Evolutionary conservation across 257 asterid species (phyloP).

Genomic region (Primulina eburnea): DNA sequence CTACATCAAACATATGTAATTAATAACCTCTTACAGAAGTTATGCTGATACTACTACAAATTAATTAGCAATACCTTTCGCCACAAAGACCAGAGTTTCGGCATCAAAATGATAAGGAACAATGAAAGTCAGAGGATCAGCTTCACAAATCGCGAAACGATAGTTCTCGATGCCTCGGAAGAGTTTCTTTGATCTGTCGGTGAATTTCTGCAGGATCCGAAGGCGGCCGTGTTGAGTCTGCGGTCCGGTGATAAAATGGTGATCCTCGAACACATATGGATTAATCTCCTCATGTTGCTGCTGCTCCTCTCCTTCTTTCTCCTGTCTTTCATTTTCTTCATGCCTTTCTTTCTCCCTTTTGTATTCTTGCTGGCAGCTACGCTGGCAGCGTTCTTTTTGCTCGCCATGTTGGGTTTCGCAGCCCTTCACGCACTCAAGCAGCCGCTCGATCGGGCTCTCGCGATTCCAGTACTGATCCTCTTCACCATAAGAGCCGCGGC

Average conservation of each 20-base stretch:
- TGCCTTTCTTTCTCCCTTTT: constrained; percentile 10
- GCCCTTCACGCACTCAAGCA: constrained; percentile 24
- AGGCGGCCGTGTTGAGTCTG: constrained; percentile 49
- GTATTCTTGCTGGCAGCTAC: constrained; percentile 18
- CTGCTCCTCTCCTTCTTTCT: not conserved
- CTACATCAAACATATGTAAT: too few species aligned
- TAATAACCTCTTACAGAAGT: not conserved
- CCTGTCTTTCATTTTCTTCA: constrained; percentile 4
- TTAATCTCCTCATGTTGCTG: not conserved
- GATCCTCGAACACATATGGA: constrained; percentile 61
- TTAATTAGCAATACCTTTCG: constrained; percentile 37
- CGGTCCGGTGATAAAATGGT: constrained; percentile 43
- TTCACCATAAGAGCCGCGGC: not conserved
- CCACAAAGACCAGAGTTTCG: constrained; percentile 43
- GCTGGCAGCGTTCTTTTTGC: constrained; percentile 13
- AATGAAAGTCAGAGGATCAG: constrained; percentile 61
- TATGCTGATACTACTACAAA: not conserved
- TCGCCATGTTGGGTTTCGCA: constrained; percentile 19
- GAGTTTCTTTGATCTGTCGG: constrained; percentile 46
- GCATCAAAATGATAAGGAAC: constrained; percentile 73
- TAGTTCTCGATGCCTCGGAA: constrained; percentile 57
- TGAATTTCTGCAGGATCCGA: constrained; percentile 56
- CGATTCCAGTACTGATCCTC: constrained; percentile 1
- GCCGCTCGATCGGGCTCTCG: constrained; percentile 30
- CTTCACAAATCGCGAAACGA: constrained; percentile 51